Conservation (phyloP, 2,329 filamentous ascomycete genomes). For the Diaporthe ampelina region DNA sequence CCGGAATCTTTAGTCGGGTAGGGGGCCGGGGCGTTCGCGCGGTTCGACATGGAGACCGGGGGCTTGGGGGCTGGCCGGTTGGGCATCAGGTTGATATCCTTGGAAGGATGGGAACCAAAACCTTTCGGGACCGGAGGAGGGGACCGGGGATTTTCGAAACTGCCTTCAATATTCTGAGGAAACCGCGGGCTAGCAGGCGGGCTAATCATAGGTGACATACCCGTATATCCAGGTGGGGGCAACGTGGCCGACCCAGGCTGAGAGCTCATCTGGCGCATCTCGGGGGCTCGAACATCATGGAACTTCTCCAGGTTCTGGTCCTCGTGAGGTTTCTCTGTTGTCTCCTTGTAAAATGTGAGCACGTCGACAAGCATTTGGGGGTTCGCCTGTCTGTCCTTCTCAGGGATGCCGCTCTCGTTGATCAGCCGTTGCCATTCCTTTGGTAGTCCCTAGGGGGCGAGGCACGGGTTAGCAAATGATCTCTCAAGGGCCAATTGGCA, state of each 20-base stretch:
- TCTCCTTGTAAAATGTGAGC: slow-evolving; percentile 97
- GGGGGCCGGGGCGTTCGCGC: slow-evolving; percentile 67
- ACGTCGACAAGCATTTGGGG: slow-evolving; percentile 97
- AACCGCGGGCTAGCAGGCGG: slow-evolving; percentile 89
- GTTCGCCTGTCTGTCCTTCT: slow-evolving; percentile 95
- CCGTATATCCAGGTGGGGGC: slow-evolving; percentile 66
- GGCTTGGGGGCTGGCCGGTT: slow-evolving; percentile 89
- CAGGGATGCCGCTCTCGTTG: slow-evolving; percentile 94
- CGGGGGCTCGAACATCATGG: slow-evolving; percentile 80
- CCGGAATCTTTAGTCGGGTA: slow-evolving; percentile 73
- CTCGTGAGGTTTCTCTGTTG: slow-evolving; percentile 82
- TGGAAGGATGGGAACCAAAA: slow-evolving; percentile 60
- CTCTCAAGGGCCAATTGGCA: slow-evolving; percentile 37
- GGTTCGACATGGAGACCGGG: slow-evolving; percentile 74
- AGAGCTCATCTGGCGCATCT: slow-evolving; percentile 60
- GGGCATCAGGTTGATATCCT: slow-evolving; percentile 78
- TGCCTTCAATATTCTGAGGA: slow-evolving; percentile 88
- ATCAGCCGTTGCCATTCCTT: slow-evolving; percentile 98
- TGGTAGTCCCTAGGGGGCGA: slow-evolving; percentile 79
- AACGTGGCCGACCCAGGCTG: slow-evolving; percentile 59
- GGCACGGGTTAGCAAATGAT: slow-evolving; percentile 42
- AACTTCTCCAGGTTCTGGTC: slow-evolving; percentile 97
- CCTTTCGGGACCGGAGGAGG: slow-evolving; percentile 87
- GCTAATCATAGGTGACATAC: slow-evolving; percentile 76
- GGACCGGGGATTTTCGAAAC: slow-evolving; percentile 96